These are phyloP conservation scores for Claviceps sp. DNA, from an alignment of 2,329 filamentous ascomycete species.

Conservation along the genomic window DNA sequence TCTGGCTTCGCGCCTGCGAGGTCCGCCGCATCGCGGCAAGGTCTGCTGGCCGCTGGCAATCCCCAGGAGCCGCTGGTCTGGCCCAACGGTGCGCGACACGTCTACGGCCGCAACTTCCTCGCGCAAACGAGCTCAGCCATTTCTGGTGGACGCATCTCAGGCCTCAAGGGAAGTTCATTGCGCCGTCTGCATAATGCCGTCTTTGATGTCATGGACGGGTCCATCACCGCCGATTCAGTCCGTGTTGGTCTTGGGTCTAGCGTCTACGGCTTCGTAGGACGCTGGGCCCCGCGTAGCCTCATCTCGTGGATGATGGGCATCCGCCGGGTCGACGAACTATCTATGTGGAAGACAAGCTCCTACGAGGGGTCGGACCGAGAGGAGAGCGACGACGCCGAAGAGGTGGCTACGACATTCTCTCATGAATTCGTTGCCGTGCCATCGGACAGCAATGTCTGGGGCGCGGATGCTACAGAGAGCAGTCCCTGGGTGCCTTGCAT, in stretches of 20 bases:
- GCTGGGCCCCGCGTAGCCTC: conserved; percentile 60
- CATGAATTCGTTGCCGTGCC: conserved; percentile 40
- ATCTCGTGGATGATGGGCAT: conserved; percentile 94
- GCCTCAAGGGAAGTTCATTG: conserved; percentile 55
- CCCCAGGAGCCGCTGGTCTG: conserved; percentile 42
- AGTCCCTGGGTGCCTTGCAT: conserved; percentile 29
- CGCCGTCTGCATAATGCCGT: conserved; percentile 74
- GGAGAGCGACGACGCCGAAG: conserved; percentile 23
- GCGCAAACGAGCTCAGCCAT: conserved; percentile 41
- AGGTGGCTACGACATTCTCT: conserved; percentile 16
- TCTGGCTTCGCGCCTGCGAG: conserved; percentile 44
- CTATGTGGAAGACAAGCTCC: conserved; percentile 36
- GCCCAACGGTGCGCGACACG: conserved; percentile 45
- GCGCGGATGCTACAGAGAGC: conserved; percentile 26
- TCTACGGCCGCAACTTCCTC: conserved; percentile 51
- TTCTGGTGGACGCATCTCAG: conserved; percentile 42
- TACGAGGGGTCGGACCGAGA: conserved; percentile 23
- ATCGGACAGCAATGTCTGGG: conserved; percentile 27
- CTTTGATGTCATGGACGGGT: conserved; percentile 72
- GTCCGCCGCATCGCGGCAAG: conserved; percentile 19
- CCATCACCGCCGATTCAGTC: conserved; percentile 46
- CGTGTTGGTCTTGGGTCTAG: conserved; percentile 75
- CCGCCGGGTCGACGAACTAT: conserved; percentile 44
- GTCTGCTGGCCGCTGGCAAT: conserved; percentile 28
- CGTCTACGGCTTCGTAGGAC: conserved; percentile 74